Base-by-base conservation (phyloP, 441 rosid genomes). In the Pelargonium myrrhifolium region DNA sequence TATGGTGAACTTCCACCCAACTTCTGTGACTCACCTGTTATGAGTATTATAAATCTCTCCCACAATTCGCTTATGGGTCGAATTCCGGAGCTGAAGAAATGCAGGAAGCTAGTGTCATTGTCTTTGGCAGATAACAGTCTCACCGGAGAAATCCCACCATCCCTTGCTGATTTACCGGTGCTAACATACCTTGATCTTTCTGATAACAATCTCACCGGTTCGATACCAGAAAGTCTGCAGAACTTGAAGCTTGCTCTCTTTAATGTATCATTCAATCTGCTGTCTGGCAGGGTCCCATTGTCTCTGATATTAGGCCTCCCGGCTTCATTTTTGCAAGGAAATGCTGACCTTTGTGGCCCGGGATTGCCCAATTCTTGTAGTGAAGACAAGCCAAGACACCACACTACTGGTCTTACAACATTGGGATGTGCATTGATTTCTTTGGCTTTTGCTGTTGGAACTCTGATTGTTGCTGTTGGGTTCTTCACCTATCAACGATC, bases 301-400 rank as follows among this genome's bases (percentile, higher is more conserved):
- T 78, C 86, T 45, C 78, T 87, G 45, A 81, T 84, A 69, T 76
- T 86, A 3, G 93, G 90, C 18, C 81, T 85, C 39, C 98, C 98
- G 5, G 98, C 96, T 76, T 93, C 97, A 6, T 90, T 79, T 73
- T 76, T 93, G 69, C 89, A 90, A 76, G 98, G 98, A 72, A 93
- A 93, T 74, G 84, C 84, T 3, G 85, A 82, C 65, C 97, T 93
- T 62, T 90, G 98, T 65, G 98, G 98, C 63, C 93, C 80, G 0
- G 94, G 96, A 67, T 76, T 93, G 76, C 85, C 94, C 8, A 75
- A 71, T 35, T 64, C 91, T 20, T 93, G 98, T 70, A 66, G 84
- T 2, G 83, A 76, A 51, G 60, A 31, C 58, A 79, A 72, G 20
- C 63, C 81, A 20, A 77, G 73, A 71, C 62, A 45, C 71, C 75